A percentile compares a stretch with the other conserved stretches of the same genome.
Evolutionary conservation across 176 grass and related monocot genomes (phyloP).

Genomic region (Phoenix dactylifera): DNA sequence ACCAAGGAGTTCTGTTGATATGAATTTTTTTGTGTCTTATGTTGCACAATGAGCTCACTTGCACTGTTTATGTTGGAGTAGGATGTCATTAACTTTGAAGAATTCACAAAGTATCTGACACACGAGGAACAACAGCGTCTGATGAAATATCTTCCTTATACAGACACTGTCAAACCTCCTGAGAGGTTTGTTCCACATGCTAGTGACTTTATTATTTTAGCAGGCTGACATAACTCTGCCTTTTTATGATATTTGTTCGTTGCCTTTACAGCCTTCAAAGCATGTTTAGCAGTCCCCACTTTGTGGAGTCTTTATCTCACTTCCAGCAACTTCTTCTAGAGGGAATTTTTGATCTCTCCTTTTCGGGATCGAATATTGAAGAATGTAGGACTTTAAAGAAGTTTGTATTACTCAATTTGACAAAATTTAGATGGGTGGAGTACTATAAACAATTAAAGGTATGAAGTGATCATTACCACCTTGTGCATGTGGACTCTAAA

Average conservation of each 20-base stretch:
- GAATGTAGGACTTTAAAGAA: constrained; percentile 30
- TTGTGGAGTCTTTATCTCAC: constrained; percentile 24
- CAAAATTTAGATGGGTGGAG: constrained; percentile 31
- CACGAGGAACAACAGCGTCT: constrained; percentile 24
- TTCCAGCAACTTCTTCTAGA: constrained; percentile 33
- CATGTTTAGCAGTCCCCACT: constrained; percentile 31
- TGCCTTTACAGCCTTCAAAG: constrained; percentile 27
- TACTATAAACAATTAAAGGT: constrained; percentile 28
- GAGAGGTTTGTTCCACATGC: constrained; percentile 25
- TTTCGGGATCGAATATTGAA: constrained; percentile 23
- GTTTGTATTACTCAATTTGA: constrained; percentile 22
- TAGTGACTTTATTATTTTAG: constrained; percentile 1
- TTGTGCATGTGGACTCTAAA: no score
- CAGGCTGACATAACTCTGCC: neutral
- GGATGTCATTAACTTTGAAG: constrained; percentile 33
- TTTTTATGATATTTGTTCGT: neutral
- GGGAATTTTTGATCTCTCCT: constrained; percentile 24
- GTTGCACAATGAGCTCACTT: no score
- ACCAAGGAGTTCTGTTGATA: neutral
- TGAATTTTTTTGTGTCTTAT: no score
- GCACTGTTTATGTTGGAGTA: constrained; percentile 18
- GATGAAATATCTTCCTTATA: constrained; percentile 35
- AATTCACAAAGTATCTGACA: constrained; percentile 28
- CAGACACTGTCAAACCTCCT: constrained; percentile 31
- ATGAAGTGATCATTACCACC: neutral